These are phyloP conservation scores for Dichotomopilus funicola DNA, from an alignment of 2,329 filamentous ascomycete genomes.

Conservation along the genomic window DNA sequence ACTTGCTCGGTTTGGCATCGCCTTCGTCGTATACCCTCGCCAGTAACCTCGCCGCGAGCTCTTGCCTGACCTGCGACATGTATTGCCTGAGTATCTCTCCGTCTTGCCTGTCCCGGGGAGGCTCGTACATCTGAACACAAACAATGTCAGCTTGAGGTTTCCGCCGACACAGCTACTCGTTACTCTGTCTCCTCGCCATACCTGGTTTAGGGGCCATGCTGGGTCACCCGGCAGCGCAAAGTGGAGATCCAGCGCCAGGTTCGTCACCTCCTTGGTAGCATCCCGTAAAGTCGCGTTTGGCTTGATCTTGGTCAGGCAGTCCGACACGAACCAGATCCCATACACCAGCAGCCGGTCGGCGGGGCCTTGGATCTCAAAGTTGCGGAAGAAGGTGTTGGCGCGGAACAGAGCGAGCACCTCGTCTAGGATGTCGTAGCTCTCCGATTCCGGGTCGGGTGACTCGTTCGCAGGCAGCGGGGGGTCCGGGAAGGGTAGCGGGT, in stretches of 20 bases:
- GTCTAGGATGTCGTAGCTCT: constrained; percentile 94
- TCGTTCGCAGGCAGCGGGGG: constrained; percentile 52
- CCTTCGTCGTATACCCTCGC: constrained; percentile 79
- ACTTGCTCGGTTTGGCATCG: constrained; percentile 68
- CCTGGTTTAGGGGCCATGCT: constrained; percentile 87
- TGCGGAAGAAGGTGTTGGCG: constrained; percentile 97
- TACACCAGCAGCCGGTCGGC: constrained; percentile 94
- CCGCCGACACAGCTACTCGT: too few relatives aligned
- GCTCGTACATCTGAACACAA: constrained; percentile 68
- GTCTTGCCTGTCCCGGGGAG: constrained; percentile 78
- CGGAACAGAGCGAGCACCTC: constrained; percentile 90
- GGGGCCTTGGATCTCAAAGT: constrained; percentile 97
- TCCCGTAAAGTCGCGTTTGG: constrained; percentile 57
- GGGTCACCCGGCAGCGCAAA: constrained; percentile 94
- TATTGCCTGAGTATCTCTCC: constrained; percentile 86
- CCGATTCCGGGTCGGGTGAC: constrained; percentile 73
- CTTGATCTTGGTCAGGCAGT: constrained; percentile 83
- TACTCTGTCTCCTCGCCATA: constrained; percentile 26
- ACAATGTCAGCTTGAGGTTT: background rate
- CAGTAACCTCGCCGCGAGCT: constrained; percentile 75
- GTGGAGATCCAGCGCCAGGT: constrained; percentile 82
- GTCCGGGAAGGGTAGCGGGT: constrained; percentile 63
- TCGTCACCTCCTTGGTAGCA: constrained; percentile 70
- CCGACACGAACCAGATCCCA: constrained; percentile 89
- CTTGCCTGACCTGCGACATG: constrained; percentile 86